Percentiles rank a stretch among this genome's conserved stretches.
Evolutionary conservation across 352 stramenopile species (phyloP).

Genomic region (Pythium utonaiense): DNA sequence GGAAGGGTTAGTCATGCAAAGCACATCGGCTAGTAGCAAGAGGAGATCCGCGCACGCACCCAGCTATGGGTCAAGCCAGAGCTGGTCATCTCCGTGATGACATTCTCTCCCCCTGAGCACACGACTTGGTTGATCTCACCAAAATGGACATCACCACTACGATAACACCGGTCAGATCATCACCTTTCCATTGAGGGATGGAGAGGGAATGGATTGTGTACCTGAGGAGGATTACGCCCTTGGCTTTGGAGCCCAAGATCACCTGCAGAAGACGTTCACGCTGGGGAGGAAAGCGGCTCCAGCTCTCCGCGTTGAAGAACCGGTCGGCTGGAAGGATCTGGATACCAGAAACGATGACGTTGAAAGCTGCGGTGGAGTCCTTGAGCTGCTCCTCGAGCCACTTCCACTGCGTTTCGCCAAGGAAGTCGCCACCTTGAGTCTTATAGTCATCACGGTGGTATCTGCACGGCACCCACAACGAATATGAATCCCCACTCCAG

Average conservation of each 20-base stretch:
- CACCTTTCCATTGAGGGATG: too few species aligned
- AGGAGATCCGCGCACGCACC: conserved; percentile 47
- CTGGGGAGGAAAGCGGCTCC: conserved; percentile 83
- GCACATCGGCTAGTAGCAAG: too few species aligned
- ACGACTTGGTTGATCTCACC: conserved; percentile 90
- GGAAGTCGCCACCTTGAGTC: conserved; percentile 56
- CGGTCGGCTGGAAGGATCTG: conserved; percentile 84
- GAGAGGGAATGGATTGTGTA: conserved; percentile 20
- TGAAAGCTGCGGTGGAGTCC: conserved; percentile 82
- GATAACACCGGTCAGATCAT: conserved; percentile 6
- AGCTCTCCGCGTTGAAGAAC: conserved; percentile 86
- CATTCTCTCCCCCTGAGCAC: conserved; percentile 64
- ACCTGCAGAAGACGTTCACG: conserved; percentile 81
- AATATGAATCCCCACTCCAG: too few species aligned
- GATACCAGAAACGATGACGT: conserved; percentile 91
- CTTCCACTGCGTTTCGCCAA: conserved; percentile 75
- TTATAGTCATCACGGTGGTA: conserved; percentile 82
- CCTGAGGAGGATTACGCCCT: conserved; percentile 87
- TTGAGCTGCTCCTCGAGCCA: conserved; percentile 84
- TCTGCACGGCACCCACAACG: conserved; percentile 27
- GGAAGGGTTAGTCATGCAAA: too few species aligned
- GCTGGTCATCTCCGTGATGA: conserved; percentile 87
- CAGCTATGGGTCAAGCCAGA: conserved; percentile 94
- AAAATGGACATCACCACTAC: conserved; percentile 92
- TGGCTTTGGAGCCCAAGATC: conserved; percentile 79